Conservation (phyloP, 176 grass and related monocot species). For the Sorghum bicolor region DNA sequence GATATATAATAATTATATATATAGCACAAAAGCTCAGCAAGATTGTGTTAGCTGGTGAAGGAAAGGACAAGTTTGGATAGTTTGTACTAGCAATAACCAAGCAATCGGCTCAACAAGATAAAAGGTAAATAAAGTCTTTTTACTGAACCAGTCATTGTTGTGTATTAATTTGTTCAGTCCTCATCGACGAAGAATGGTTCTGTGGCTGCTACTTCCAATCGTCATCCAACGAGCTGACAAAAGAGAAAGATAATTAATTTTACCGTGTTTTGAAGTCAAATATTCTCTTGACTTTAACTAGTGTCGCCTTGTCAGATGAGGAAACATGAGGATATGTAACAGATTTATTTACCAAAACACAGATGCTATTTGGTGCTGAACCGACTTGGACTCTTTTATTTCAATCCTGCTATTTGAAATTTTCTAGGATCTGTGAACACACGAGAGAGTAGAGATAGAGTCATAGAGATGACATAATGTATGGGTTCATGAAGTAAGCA, state of each 20-base stretch:
- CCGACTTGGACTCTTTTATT: not conserved
- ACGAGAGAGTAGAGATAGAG: not conserved
- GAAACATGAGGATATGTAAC: not conserved
- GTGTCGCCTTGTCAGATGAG: not conserved
- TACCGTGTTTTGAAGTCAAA: not conserved
- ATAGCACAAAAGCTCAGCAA: not conserved
- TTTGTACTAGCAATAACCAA: not conserved
- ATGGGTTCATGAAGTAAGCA: constrained; percentile 13
- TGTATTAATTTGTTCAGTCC: not conserved
- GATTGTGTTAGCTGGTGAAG: not conserved
- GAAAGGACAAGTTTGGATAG: not conserved
- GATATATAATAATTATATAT: not conserved
- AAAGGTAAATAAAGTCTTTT: not conserved
- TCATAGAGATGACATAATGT: not conserved
- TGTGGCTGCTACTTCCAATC: not conserved
- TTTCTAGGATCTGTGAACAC: constrained; percentile 28
- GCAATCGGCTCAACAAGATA: not conserved
- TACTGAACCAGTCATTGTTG: not conserved
- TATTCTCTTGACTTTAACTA: not conserved
- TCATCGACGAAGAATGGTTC: not conserved
- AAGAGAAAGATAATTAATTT: not conserved
- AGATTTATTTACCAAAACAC: not conserved
- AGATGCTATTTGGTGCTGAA: not conserved
- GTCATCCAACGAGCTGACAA: not conserved
- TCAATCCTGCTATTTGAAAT: not conserved